Percentiles rank a stretch among this genome's conserved stretches.
Conservation (phyloP, 73 alveolate species). For the Paraurostyla sp. region DNA sequence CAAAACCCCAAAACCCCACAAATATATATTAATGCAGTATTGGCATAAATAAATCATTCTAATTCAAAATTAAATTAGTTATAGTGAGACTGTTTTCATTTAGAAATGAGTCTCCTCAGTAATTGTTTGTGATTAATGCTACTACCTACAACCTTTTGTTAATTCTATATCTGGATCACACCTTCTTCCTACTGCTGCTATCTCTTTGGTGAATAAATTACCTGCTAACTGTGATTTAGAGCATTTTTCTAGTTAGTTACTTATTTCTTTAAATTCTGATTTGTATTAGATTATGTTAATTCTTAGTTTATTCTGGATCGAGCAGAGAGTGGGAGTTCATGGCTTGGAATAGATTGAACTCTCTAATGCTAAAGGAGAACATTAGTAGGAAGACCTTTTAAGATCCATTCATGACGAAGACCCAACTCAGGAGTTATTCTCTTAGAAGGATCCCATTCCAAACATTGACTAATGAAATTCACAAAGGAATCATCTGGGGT, state of each 20-base stretch:
- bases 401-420: slow-evolving; percentile 84
- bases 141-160: not conserved
- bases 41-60: too few species aligned
- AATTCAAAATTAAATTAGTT: too few species aligned
- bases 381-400: slow-evolving; percentile 60
- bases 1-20: too few species aligned
- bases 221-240: not conserved
- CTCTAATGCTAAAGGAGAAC: slow-evolving; percentile 15
- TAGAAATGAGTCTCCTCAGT: slow-evolving; percentile 12
- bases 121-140: slow-evolving; percentile 34
- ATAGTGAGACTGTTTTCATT: not conserved
- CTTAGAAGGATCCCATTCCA: slow-evolving; percentile 88
- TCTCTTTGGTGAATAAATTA: slow-evolving; percentile 35
- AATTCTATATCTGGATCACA: not conserved
- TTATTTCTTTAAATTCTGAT: not conserved
- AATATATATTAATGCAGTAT: too few species aligned
- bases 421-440: slow-evolving; percentile 90
- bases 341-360: not conserved
- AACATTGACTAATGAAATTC: slow-evolving; percentile 83
- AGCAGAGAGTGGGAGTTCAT: slow-evolving; percentile 31
- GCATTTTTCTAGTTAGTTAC: not conserved
- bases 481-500: slow-evolving; percentile 61
- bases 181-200: not conserved
- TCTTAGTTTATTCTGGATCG: not conserved
- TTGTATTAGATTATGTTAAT: not conserved